A percentile compares a stretch with the other conserved stretches of the same genome.
Conservation (phyloP, 345 rosid species). For the Salix exigua region DNA sequence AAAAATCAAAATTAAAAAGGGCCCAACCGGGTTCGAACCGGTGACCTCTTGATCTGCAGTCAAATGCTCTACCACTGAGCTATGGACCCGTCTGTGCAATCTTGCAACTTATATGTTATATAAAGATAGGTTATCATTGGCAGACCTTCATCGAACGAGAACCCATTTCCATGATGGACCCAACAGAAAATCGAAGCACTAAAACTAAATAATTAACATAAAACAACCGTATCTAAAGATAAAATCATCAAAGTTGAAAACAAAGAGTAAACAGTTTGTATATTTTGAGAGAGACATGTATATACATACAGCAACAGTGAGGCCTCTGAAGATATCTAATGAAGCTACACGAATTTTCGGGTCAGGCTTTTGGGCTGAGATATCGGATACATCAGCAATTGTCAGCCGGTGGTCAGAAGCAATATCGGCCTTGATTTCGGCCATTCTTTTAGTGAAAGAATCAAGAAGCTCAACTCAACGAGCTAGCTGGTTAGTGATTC, state of each 20-base stretch:
- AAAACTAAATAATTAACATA: not conserved
- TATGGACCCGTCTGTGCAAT: slow-evolving; percentile 14
- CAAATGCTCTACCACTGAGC: slow-evolving; percentile 41
- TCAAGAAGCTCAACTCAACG: not conserved
- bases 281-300: not conserved
- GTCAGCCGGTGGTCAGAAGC: slow-evolving; percentile 33
- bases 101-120: fast-evolving
- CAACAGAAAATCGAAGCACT: too few relatives aligned
- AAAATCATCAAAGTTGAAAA: not conserved
- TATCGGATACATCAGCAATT: slow-evolving; percentile 25
- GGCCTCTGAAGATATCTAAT: slow-evolving; percentile 86
- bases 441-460: slow-evolving; percentile 23
- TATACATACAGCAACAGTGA: slow-evolving; percentile 66
- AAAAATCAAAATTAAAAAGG: not conserved
- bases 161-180: not conserved
- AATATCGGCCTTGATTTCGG: slow-evolving; percentile 45
- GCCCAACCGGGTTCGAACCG: slow-evolving; percentile 40
- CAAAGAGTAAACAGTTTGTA: not conserved
- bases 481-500: not conserved
- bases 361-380: slow-evolving; percentile 20
- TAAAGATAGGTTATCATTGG: fast-evolving
- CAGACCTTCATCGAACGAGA: fast-evolving
- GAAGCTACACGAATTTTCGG: slow-evolving; percentile 53
- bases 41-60: slow-evolving; percentile 39
- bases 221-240: not conserved